Base-by-base conservation (phyloP, 768 basidiomycete species). In the Gymnopilus dilepis region DNA sequence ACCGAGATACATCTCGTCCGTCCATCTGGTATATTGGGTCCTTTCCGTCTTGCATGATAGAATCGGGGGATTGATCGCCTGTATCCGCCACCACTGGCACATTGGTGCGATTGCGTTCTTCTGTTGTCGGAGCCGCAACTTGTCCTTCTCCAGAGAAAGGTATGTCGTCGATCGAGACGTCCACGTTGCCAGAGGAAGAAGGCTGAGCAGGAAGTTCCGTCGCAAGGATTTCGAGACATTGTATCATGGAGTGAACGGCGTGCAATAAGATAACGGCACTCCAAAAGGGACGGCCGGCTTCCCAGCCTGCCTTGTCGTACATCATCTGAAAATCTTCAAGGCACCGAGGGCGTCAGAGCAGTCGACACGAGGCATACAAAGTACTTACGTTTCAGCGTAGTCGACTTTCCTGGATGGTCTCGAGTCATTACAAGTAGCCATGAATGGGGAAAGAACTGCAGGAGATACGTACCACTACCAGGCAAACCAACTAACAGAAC, bases 261-360 rank as follows among this genome's bases (percentile, higher is more conserved):
- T 50, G 28, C 28, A 50, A 19, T 17, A 30, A 28, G 19, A 50
- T n/a, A 9, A 50, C 26, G 28, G 47, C 47, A 50, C n/a, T 26
- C 47, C 47, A 50, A 2, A n/a, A 50, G 9, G 26, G n/a, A 6
- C 47, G 47, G n/a, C 19, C 28, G 17, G 28, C 17, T 50, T 50
- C 47, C 47, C 47, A 50, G 15, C 6, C 15, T 31, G 2, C 17
- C 47, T 31, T 31, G 47, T 30, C 47, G 19, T 50, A 50, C 17
- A 50, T 50, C 47, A 50, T 50, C 17, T 28, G 47, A n/a, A 50
- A 50, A 50, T 50, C 47, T 50, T 30, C 28, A 4, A 41, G 15
- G 40, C 40, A 37, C 34, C 9, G 7, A 37, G 15, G 34, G 34
- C 15, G 34, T 37, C 34, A 37, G 34, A 2, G 15, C 2, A 15